A percentile compares a stretch with the other conserved stretches of the same genome.
phyloP scores from a whole-genome alignment of 192 early-diverging fungal genomes.

The Cetraspora pellucida region DNA sequence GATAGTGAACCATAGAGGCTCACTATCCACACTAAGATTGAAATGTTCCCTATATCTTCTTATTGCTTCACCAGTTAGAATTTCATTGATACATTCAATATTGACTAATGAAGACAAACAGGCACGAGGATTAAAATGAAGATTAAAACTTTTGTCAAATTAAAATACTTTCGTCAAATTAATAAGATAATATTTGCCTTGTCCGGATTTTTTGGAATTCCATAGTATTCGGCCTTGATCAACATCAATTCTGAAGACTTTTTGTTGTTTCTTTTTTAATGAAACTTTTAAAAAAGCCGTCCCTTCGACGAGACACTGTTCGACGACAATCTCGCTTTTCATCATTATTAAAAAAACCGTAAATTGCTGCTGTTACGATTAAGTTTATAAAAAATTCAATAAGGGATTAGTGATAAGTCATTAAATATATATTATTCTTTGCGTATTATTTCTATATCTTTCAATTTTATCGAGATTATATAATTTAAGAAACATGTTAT shows the following conservation, averaged over 20 bases:
- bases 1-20: conserved; percentile 49
- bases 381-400: no score
- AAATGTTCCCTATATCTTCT: conserved; percentile 45
- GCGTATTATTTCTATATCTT: no score
- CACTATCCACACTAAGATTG: conserved; percentile 39
- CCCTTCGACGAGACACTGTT: conserved; percentile 35
- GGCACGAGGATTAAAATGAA: not conserved
- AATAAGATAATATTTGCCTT: conserved; percentile 26
- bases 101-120: conserved; percentile 39
- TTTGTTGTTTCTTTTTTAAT: conserved; percentile 44
- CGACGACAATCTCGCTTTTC: conserved; percentile 17
- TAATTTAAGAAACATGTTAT: no score
- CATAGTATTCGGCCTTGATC: conserved; percentile 48
- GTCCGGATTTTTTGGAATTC: conserved; percentile 50
- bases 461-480: no score
- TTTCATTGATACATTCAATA: conserved; percentile 52
- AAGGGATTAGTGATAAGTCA: no score
- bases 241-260: conserved; percentile 47
- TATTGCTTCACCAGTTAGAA: conserved; percentile 45
- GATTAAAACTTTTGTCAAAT: no score
- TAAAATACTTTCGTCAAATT: not conserved
- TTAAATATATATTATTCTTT: no score
- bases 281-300: conserved; percentile 46
- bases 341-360: no score
- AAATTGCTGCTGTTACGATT: no score